These are phyloP conservation scores for Aspergillus awamori DNA, from an alignment of 2,329 filamentous ascomycete genomes.

Conservation along the genomic window DNA sequence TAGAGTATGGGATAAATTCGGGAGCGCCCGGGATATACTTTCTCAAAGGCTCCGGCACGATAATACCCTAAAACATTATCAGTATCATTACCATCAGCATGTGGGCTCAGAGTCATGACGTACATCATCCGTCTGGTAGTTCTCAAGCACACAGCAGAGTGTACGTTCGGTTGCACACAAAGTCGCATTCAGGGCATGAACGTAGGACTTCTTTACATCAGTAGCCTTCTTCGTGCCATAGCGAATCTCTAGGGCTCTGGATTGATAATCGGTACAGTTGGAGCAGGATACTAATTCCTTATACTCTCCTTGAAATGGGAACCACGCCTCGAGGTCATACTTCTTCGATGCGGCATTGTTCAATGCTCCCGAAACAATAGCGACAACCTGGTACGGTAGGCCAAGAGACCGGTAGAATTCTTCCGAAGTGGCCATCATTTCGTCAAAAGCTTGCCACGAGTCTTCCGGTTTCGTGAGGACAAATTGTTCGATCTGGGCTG, in stretches of 20 bases:
- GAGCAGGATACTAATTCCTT: constrained; percentile 97
- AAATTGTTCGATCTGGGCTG: constrained; percentile 70
- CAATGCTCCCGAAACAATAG: constrained; percentile 93
- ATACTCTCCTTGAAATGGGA: constrained; percentile 94
- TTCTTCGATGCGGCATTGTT: constrained; percentile 92
- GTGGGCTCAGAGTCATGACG: constrained; percentile 31
- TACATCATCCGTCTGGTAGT: constrained; percentile 89
- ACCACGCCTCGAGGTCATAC: constrained; percentile 94
- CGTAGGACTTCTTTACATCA: constrained; percentile 86
- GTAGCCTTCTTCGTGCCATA: constrained; percentile 86
- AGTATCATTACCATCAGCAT: constrained; percentile 15
- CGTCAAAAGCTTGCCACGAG: constrained; percentile 89
- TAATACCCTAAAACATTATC: constrained; percentile 61
- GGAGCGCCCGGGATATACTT: constrained; percentile 90
- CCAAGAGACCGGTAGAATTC: constrained; percentile 92
- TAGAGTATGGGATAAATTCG: constrained; percentile 85
- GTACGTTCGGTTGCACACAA: constrained; percentile 89
- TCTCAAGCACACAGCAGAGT: constrained; percentile 92
- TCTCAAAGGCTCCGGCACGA: constrained; percentile 78
- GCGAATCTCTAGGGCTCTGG: constrained; percentile 87
- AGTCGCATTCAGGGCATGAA: constrained; percentile 88
- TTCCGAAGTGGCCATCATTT: constrained; percentile 88
- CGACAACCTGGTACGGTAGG: constrained; percentile 87
- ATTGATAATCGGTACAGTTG: constrained; percentile 98
- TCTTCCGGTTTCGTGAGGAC: constrained; percentile 81